A percentile compares a stretch with the other conserved stretches of the same genome.
phyloP scores from a whole-genome alignment of 345 rosid genomes.

The Luvunga scandens region DNA sequence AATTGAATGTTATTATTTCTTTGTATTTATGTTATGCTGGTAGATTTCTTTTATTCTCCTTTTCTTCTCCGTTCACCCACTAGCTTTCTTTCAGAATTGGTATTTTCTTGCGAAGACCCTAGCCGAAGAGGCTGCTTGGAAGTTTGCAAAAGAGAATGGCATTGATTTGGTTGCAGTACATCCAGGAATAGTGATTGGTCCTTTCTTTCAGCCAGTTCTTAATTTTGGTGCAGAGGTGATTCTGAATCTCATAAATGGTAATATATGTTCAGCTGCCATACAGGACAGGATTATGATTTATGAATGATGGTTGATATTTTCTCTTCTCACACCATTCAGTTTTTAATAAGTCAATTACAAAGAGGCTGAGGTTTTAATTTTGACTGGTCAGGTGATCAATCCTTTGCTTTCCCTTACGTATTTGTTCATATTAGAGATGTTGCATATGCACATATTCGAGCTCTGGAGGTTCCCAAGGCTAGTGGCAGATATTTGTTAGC shows the following conservation, averaged over 20 bases:
- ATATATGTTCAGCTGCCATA: background rate
- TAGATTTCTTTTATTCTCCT: too few species aligned
- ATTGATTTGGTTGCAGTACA: conserved; percentile 40
- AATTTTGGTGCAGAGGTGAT: conserved; percentile 24
- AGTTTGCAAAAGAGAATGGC: conserved; percentile 35
- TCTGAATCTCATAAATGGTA: conserved; percentile 32
- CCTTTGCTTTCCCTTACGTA: conserved; percentile 21
- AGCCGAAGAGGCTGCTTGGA: conserved; percentile 53
- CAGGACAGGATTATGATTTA: background rate
- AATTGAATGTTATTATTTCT: background rate
- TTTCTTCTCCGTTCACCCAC: too few species aligned
- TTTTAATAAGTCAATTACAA: background rate
- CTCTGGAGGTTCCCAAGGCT: conserved; percentile 49
- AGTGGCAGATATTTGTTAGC: conserved; percentile 38
- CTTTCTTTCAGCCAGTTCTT: conserved; percentile 39
- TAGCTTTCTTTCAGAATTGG: conserved; percentile 29
- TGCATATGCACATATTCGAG: conserved; percentile 54
- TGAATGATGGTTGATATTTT: background rate
- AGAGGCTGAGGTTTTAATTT: background rate
- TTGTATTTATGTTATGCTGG: too few species aligned
- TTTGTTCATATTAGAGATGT: conserved; percentile 53
- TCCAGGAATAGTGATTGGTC: conserved; percentile 44
- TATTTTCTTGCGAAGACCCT: conserved; percentile 40
- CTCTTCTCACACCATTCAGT: background rate
- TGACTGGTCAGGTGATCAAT: conserved; percentile 19